A percentile compares a stretch with the other conserved stretches of the same genome.
These are phyloP conservation scores for Chlamydomonas sp. DNA, from an alignment of 139 green algal species.

Conservation along the genomic window DNA sequence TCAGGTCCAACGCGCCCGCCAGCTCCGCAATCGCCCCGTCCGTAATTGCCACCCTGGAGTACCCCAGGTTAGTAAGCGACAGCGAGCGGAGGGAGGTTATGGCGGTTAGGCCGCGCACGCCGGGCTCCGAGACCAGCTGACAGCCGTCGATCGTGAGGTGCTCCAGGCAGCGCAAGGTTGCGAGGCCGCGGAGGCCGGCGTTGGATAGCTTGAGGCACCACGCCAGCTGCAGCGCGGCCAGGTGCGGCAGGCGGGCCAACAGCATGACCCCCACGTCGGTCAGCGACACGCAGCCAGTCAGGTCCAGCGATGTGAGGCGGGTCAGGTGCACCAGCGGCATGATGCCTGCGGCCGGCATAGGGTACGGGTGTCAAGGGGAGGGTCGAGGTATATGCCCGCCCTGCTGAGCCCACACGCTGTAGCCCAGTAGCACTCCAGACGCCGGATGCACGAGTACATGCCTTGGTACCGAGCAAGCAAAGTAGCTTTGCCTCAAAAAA, in stretches of 20 bases:
- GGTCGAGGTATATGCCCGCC: too few species aligned
- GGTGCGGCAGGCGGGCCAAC: conserved; percentile 40
- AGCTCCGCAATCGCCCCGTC: neutral
- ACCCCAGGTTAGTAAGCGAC: neutral
- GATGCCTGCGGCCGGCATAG: conserved; percentile 37
- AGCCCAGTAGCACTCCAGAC: too few species aligned
- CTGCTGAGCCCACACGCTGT: too few species aligned
- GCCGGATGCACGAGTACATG: too few species aligned
- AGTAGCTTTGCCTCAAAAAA: too few species aligned
- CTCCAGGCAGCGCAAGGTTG: conserved; percentile 7
- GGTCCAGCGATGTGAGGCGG: conserved; percentile 45
- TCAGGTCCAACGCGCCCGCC: conserved; percentile 14
- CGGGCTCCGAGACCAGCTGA: conserved; percentile 53
- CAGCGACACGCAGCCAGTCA: conserved; percentile 55
- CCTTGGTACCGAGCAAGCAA: too few species aligned
- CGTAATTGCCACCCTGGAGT: neutral
- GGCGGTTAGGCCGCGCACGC: conserved; percentile 38
- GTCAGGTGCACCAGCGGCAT: conserved; percentile 41
- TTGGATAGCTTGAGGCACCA: conserved; percentile 64
- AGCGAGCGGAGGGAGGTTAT: conserved; percentile 43
- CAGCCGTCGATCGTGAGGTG: conserved; percentile 59
- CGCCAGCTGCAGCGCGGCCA: conserved; percentile 53
- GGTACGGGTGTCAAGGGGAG: too few species aligned
- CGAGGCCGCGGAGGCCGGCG: conserved; percentile 31
- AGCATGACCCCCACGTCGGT: conserved; percentile 51